phyloP scores from a whole-genome alignment of 306 rosid genomes.

The Quercus alba region DNA sequence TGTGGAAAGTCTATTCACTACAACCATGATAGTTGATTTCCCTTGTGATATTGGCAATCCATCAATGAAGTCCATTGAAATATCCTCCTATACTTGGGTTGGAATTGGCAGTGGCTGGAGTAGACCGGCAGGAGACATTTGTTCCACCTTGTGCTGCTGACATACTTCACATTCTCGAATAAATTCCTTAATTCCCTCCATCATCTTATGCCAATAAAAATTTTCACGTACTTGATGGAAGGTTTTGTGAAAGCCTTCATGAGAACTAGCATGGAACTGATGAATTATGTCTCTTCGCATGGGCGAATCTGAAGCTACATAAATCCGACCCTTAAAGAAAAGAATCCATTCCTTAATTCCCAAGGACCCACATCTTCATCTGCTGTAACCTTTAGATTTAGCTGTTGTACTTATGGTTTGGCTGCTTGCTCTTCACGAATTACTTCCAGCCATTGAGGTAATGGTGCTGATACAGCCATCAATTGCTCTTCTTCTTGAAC shows the following conservation, averaged over 20 bases:
- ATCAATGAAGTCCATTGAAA: neutral
- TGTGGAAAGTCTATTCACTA: neutral
- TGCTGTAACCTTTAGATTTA: neutral
- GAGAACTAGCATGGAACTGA: no score
- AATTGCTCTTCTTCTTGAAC: neutral
- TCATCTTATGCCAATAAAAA: neutral
- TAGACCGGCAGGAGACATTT: neutral
- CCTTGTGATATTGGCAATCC: neutral
- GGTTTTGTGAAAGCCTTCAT: no score
- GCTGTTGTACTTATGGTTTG: no score
- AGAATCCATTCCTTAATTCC: no score
- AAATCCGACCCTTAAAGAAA: no score
- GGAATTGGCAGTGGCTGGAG: neutral
- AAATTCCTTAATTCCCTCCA: neutral
- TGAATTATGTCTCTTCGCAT: no score
- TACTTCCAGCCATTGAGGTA: no score
- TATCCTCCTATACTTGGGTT: neutral
- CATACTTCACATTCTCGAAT: neutral
- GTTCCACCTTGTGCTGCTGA: neutral
- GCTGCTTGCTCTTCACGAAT: no score
- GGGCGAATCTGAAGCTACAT: no score
- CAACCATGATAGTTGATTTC: neutral
- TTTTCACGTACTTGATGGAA: no score
- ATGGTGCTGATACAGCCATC: no score
- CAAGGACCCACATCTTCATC: no score